Percentiles rank a stretch among this genome's conserved stretches.
Evolutionary conservation across 768 basidiomycete species (phyloP).

Genomic region (Auriscalpium orientale): DNA sequence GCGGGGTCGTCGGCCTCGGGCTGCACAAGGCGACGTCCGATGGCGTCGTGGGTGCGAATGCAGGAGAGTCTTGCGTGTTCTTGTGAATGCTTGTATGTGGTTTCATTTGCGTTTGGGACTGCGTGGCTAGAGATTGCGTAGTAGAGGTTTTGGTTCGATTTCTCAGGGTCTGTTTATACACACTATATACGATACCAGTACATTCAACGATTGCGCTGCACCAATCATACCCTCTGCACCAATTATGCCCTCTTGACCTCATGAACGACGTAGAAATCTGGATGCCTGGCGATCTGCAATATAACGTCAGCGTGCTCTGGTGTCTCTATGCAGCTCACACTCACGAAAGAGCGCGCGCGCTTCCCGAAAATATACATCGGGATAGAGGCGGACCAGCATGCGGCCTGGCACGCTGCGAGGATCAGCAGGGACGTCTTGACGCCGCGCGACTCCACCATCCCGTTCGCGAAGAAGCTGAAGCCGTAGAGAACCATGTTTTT

Average conservation of each 20-base stretch:
- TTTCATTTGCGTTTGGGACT: not conserved
- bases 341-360: slow-evolving; percentile 33
- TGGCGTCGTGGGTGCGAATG: not conserved
- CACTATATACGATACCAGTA: not conserved
- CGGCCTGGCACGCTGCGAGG: slow-evolving; percentile 32
- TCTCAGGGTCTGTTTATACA: not conserved
- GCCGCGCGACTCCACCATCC: slow-evolving; percentile 31
- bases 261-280: not conserved
- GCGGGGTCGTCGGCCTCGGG: no score
- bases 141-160: not conserved
- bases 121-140: not conserved
- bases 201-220: not conserved
- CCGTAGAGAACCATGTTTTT: slow-evolving; percentile 41
- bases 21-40: no score
- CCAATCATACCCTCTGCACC: not conserved
- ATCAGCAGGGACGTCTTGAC: slow-evolving; percentile 33
- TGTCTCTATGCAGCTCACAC: slow-evolving; percentile 11
- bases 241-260: not conserved
- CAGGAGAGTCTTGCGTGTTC: slow-evolving; percentile 1
- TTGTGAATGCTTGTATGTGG: not conserved
- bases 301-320: not conserved
- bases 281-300: not conserved
- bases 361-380: slow-evolving; percentile 41
- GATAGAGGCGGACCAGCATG: slow-evolving; percentile 34
- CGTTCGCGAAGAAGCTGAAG: slow-evolving; percentile 37